Percentiles rank a stretch among this genome's conserved stretches.
Conservation (phyloP, 306 rosid genomes). For the Argentina anserina region DNA sequence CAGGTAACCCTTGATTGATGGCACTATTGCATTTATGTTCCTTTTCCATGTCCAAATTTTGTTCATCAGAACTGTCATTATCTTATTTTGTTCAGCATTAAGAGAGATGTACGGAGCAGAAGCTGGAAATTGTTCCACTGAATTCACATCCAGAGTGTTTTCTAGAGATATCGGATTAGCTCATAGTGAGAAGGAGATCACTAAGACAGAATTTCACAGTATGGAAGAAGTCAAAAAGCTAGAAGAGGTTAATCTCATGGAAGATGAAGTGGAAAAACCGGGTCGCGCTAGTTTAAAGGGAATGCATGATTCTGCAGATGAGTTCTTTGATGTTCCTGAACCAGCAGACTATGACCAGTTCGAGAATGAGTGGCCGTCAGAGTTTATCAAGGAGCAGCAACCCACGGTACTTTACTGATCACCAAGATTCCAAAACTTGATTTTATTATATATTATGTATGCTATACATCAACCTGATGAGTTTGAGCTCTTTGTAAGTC, state of each 20-base stretch:
- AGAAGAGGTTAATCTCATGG: conserved; percentile 31
- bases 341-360: conserved; percentile 47
- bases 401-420: conserved; percentile 37
- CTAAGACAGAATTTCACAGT: conserved; percentile 32
- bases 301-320: conserved; percentile 65
- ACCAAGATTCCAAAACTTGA: not conserved
- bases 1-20: conserved; percentile 45
- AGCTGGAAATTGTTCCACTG: conserved; percentile 32
- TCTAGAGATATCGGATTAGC: conserved; percentile 38
- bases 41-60: not conserved
- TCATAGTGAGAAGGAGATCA: conserved; percentile 36
- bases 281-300: conserved; percentile 58
- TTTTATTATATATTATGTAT: not conserved
- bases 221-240: conserved; percentile 27
- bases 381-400: conserved; percentile 32
- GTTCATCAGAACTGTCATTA: not conserved
- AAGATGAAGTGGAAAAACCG: conserved; percentile 36
- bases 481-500: not conserved
- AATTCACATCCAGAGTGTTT: conserved; percentile 41
- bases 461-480: conserved; percentile 1
- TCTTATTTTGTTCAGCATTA: conserved; percentile 51
- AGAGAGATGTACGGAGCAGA: conserved; percentile 63
- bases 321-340: conserved; percentile 80
- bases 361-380: conserved; percentile 55
- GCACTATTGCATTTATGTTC: not conserved